These are phyloP conservation scores for Phellinidium pouzarii DNA, from an alignment of 1,284 basidiomycete species.

Conservation along the genomic window DNA sequence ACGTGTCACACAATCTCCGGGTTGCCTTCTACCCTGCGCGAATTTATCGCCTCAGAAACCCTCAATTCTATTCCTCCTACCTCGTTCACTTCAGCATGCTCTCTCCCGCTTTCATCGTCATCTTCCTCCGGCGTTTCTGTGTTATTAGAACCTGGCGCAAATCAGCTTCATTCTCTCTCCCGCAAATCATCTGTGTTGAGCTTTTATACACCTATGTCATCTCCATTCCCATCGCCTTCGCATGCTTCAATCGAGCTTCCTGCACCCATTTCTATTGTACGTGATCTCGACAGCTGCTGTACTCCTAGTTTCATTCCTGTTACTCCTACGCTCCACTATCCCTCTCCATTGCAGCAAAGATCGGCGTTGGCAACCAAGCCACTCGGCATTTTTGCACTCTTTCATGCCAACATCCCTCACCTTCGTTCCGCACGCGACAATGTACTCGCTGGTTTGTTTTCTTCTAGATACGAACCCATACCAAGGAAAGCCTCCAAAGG, in stretches of 20 bases:
- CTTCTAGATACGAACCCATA: slow-evolving; percentile 2
- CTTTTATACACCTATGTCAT: background rate
- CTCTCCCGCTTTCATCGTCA: background rate
- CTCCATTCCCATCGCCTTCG: slow-evolving; percentile 9
- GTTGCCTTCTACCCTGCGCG: slow-evolving; percentile 13
- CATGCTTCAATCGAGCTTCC: background rate
- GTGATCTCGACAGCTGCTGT: background rate
- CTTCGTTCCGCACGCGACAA: slow-evolving; percentile 11
- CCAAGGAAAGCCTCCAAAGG: background rate
- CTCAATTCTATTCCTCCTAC: background rate
- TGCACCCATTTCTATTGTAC: slow-evolving; percentile 7
- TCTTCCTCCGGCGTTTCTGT: slow-evolving; percentile 1
- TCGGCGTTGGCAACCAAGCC: slow-evolving; percentile 1
- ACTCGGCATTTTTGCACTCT: slow-evolving; percentile 16
- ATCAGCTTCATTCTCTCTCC: background rate
- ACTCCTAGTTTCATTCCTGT: background rate
- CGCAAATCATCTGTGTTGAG: slow-evolving; percentile 10
- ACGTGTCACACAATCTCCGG: slow-evolving; percentile 17
- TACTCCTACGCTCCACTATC: background rate
- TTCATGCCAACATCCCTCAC: slow-evolving; percentile 10
- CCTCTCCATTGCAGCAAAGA: slow-evolving; percentile 3
- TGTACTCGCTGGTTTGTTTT: slow-evolving; percentile 9
- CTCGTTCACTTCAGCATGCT: background rate
- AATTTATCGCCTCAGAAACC: slow-evolving; percentile 6
- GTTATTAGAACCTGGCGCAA: background rate